Evolutionary conservation across 768 basidiomycete species (phyloP), one percentile per base, ranked within the genome.

Genomic region (Trametes sanguinea): DNA sequence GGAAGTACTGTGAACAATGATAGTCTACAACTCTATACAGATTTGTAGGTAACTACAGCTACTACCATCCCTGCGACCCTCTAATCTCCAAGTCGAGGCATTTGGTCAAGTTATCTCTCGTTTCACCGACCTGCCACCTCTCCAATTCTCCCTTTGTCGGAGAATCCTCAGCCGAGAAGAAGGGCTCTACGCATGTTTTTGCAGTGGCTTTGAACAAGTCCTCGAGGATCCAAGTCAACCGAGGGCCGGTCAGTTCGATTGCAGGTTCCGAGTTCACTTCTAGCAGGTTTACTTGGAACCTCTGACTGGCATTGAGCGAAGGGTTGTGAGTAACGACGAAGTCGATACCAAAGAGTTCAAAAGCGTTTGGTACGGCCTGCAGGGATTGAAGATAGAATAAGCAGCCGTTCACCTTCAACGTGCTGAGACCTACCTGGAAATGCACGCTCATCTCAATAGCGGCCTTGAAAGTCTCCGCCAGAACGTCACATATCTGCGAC

Each of bases 251-350:
- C 57, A 96, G 83, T 69, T 95, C 92, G 61, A 98, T 96, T 46
- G 97, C 97, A 1, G 97, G 96, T 65, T 95, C 95, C 6, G 96
- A 87, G 71, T 99, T 99, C 69, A 96, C 81, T 74, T 98, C 97
- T 33, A 98, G 80, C 2, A 98, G 77, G 57, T 88, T 86, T 14
- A 93, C 86, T 63, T 84, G 80, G 57, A 85, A 82, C 7, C 61
- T 62, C 27, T 65, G 67, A 1, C 48, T n/a, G 5, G 60, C 61
- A 1, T 72, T 57, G 16, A 62, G 59, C 4, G 74, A 54, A 0
- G 69, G 65, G 13, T 56, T 40, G 17, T 83, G 83, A 54, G 81
- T 81, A 60, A 98, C 82, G 13, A 98, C 78, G 61, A 99, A 90
- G 73, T 99, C 97, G n/a, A 91, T 83, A 0, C 97, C 97, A 69